Conservation (phyloP, 2,329 filamentous ascomycete species). For the Colletotrichum cordylinicola region DNA sequence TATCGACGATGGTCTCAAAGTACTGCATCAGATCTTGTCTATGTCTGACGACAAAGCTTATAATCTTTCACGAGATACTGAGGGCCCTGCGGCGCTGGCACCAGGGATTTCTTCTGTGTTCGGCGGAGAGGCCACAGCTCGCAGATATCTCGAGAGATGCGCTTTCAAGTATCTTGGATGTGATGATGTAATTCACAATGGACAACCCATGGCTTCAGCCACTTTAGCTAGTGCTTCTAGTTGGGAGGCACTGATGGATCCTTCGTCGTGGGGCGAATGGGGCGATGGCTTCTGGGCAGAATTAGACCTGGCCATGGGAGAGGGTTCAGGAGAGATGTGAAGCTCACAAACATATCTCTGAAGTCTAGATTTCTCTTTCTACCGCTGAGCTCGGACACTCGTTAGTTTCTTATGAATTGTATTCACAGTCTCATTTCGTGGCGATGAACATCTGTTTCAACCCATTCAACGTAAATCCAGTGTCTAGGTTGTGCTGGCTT, state of each 20-base stretch:
- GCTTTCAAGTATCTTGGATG: background rate
- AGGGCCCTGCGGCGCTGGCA: background rate
- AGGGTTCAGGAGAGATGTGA: background rate
- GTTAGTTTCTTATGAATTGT: accelerated
- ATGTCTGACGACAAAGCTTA: background rate
- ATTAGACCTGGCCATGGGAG: background rate
- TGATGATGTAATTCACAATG: background rate
- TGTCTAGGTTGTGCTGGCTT: background rate
- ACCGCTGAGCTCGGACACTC: background rate
- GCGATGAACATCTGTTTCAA: background rate
- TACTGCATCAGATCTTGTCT: background rate
- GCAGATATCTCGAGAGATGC: background rate
- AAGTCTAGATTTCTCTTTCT: background rate
- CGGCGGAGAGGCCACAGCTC: background rate
- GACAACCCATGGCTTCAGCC: background rate
- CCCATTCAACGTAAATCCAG: background rate
- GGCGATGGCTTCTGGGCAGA: background rate
- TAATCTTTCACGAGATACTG: background rate
- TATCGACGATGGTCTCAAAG: background rate
- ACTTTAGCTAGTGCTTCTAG: background rate
- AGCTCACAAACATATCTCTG: background rate
- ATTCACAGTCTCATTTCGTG: background rate
- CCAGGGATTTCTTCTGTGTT: background rate
- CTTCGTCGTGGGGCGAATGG: background rate
- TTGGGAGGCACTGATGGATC: background rate